Conservation (phyloP, 768 basidiomycete genomes). For the Goffeauzyma gilvescens region DNA sequence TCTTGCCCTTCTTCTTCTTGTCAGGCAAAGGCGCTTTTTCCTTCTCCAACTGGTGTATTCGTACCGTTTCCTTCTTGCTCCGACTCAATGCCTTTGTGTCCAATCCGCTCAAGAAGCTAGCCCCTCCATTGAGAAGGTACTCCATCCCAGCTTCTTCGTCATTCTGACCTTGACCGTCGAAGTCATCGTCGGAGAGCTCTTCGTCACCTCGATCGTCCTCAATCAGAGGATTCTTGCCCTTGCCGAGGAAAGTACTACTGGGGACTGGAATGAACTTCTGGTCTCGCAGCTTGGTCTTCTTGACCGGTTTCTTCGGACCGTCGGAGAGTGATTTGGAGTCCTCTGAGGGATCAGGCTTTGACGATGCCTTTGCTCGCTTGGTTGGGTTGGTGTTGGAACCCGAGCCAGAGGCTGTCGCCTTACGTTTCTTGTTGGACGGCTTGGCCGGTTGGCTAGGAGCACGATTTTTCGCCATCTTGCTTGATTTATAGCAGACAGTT, state of each 20-base stretch:
- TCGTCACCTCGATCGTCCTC: conserved; percentile 45
- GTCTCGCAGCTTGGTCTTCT: conserved; percentile 29
- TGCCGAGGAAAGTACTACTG: conserved; percentile 12
- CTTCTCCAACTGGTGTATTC: conserved; percentile 49
- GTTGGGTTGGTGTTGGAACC: neutral
- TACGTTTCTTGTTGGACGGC: conserved; percentile 1
- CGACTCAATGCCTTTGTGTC: conserved; percentile 64
- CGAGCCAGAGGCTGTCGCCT: neutral
- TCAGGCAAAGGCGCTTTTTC: conserved; percentile 34
- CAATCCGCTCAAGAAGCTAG: conserved; percentile 50
- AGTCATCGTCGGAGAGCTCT: conserved; percentile 47
- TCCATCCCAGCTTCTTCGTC: conserved; percentile 51
- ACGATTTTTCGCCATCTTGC: too few species aligned
- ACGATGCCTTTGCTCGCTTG: neutral
- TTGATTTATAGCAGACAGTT: too few species aligned
- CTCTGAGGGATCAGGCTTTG: too few species aligned
- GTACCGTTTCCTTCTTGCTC: conserved; percentile 67
- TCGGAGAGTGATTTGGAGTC: neutral
- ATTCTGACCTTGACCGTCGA: conserved; percentile 38
- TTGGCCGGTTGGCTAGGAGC: too few species aligned
- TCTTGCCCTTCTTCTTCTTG: conserved; percentile 37
- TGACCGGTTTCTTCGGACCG: conserved; percentile 4
- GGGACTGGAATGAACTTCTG: conserved; percentile 29
- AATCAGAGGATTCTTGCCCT: conserved; percentile 6
- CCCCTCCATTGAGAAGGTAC: conserved; percentile 43